Evolutionary conservation across 768 basidiomycete species (phyloP).

Genomic region (Suillus spraguei): DNA sequence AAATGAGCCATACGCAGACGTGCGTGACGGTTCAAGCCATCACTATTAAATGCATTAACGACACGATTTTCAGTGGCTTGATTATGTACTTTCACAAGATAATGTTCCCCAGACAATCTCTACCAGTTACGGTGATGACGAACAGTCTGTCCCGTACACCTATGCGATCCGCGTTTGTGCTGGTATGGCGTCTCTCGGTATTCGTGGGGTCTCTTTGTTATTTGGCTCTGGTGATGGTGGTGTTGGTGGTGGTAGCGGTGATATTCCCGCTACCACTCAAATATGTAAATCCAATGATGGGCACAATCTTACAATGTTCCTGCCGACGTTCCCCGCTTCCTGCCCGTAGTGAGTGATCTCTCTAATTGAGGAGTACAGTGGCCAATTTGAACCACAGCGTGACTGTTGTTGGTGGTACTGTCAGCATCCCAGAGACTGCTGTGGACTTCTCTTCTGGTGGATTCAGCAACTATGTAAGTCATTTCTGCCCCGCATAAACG

Average conservation of each 20-base stretch:
- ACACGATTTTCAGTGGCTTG: constrained; percentile 53
- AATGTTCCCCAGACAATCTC: constrained; percentile 62
- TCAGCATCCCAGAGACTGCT: constrained; percentile 58
- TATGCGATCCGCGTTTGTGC: constrained; percentile 60
- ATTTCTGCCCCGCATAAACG: not conserved
- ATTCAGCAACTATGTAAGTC: constrained; percentile 49
- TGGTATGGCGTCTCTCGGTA: constrained; percentile 66
- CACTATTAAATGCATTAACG: not conserved
- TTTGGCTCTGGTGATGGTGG: constrained; percentile 72
- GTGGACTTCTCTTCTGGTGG: constrained; percentile 44
- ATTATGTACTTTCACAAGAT: constrained; percentile 49
- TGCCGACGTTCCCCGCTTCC: constrained; percentile 61
- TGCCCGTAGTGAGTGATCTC: constrained; percentile 51
- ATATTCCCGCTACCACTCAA: constrained; percentile 31
- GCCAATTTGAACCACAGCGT: constrained; percentile 45
- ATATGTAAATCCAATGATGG: constrained; percentile 63
- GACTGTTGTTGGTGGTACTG: constrained; percentile 74
- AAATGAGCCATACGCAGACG: constrained; percentile 53
- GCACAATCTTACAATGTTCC: constrained; percentile 52
- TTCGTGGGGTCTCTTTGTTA: constrained; percentile 64
- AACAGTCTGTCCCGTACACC: constrained; percentile 68
- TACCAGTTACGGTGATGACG: constrained; percentile 73
- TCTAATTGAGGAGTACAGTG: not conserved
- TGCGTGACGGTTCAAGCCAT: constrained; percentile 29
- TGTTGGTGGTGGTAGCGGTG: constrained; percentile 43